Base-by-base conservation (phyloP, 140 eudicot genomes). In the Oenanthe javanica region DNA sequence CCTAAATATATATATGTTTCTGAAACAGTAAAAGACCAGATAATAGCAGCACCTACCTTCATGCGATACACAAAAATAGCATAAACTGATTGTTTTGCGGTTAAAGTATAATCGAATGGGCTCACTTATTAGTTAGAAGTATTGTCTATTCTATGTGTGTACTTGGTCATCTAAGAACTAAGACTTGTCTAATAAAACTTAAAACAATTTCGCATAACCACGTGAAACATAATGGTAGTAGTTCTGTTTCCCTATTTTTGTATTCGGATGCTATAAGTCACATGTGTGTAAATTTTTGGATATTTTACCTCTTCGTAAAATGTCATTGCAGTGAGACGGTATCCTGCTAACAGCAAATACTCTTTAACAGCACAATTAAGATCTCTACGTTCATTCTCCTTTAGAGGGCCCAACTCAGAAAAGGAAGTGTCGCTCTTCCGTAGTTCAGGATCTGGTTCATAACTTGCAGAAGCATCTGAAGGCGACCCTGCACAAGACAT, bases 291-390 rank as follows among this genome's bases (percentile, higher is more conserved):
- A 67, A 11, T 4, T 4, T 69, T 69, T 43, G 46, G 5, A 47
- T 21, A 73, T 23, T 8, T 31, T 85, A 95, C 99, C 98, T 95
- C 99, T 84, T 95, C 99, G 75, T 89, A 93, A 83, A 95, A 95
- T 67, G 98, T 95, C 99, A 95, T 95, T 80, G 99, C 98, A 77
- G 98, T 92, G 82, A 95, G 92, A 69, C 99, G 99, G 16, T 95
- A 95, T 79, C 99, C 99, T 66, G 98, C 99, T 82, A 95, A 81
- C 54, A 95, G 89, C 79, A 95, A 84, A 86, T 95, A 95, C 86
- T 95, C 96, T 87, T 95, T 95, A 61, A 95, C 93, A 83, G 99
- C 98, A 86, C 97, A 95, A 75, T 95, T 95, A 51, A 95, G 85
- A 86, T 95, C 99, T 84, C 86, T 87, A 18, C 99, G 91, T 79